Evolutionary conservation across 768 basidiomycete species (phyloP).

Genomic region (Boletellus ananiceps): DNA sequence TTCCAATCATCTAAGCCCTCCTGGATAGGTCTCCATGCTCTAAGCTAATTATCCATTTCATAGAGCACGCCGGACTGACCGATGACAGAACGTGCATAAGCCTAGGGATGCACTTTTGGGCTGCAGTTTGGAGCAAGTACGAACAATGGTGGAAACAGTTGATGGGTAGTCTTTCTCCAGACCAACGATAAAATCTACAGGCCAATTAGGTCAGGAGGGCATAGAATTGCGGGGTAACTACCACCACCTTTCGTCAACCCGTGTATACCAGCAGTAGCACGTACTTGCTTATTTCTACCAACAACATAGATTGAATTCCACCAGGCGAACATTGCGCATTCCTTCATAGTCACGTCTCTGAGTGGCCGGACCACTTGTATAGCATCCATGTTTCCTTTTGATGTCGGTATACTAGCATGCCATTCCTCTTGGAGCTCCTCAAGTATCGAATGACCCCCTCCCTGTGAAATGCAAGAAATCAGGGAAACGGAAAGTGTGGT

Average conservation of each 20-base stretch:
- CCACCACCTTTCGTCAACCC: conserved; percentile 63
- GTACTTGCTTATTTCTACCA: conserved; percentile 43
- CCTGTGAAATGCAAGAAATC: conserved; percentile 71
- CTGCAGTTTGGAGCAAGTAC: conserved; percentile 74
- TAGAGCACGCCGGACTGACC: conserved; percentile 36
- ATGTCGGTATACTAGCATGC: conserved; percentile 30
- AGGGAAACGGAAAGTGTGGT: conserved; percentile 72
- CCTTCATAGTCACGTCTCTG: conserved; percentile 71
- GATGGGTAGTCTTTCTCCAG: conserved; percentile 82
- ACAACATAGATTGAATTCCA: conserved; percentile 57
- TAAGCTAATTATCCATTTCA: neutral
- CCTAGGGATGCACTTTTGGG: conserved; percentile 52
- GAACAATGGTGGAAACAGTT: conserved; percentile 78
- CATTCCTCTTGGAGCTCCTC: conserved; percentile 75
- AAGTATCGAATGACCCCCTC: conserved; percentile 65
- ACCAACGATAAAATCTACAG: conserved; percentile 70
- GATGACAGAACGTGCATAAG: conserved; percentile 59
- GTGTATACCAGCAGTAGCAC: conserved; percentile 55
- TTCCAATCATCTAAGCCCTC: conserved; percentile 70
- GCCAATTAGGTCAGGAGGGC: neutral
- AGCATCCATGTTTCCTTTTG: neutral
- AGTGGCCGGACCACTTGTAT: conserved; percentile 64
- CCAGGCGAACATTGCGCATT: conserved; percentile 74
- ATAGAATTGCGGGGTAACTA: neutral
- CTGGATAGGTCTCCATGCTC: conserved; percentile 52